A percentile compares a stretch with the other conserved stretches of the same genome.
Evolutionary conservation across 371 early-diverging fungal species (phyloP).

Genomic region (Ecytonucleospora hepatopenaei): DNA sequence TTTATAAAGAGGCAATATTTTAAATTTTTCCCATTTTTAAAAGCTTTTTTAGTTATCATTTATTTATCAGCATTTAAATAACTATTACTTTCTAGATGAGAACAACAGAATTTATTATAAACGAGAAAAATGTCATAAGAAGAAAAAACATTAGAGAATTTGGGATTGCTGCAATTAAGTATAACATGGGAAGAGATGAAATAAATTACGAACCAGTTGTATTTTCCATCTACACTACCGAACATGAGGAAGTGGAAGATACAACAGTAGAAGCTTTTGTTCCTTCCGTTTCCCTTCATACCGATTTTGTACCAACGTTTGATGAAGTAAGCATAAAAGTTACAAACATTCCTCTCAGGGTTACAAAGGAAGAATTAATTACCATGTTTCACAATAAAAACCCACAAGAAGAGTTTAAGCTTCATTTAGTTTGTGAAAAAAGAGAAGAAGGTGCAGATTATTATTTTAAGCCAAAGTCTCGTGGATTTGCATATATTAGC

Average conservation of each 20-base stretch:
- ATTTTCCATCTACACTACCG: neutral
- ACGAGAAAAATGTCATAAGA: neutral
- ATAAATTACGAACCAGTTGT: neutral
- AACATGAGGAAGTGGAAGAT: neutral
- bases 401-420: neutral
- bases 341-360: conserved; percentile 11
- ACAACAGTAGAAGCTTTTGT: neutral
- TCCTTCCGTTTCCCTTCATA: neutral
- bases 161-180: conserved; percentile 9
- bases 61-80: no score
- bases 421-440: conserved; percentile 16
- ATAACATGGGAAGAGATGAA: neutral
- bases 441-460: no score
- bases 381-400: neutral
- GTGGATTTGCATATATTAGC: conserved; percentile 17
- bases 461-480: neutral
- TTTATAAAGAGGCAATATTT: no score
- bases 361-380: neutral
- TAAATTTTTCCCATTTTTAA: no score
- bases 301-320: neutral
- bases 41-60: no score
- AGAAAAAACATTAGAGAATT: conserved; percentile 14
- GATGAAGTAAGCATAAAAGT: conserved; percentile 6
- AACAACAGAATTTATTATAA: conserved; percentile 13
- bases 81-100: conserved; percentile 7